phyloP scores from a whole-genome alignment of 2,329 filamentous ascomycete genomes.

The Xylariaceae sp. region DNA sequence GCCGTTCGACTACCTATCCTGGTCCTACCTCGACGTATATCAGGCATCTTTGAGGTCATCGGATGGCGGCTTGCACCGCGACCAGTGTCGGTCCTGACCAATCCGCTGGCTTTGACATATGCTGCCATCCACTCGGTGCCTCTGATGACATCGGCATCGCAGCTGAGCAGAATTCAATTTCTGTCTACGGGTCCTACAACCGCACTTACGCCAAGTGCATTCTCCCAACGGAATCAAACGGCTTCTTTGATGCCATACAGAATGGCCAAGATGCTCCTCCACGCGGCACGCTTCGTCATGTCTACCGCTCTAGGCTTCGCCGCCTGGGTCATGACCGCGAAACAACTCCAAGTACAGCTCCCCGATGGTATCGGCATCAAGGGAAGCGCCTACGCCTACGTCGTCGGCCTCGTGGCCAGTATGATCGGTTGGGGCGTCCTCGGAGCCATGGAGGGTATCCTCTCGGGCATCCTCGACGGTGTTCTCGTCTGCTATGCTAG shows the following conservation, averaged over 20 bases:
- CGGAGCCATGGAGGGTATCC: conserved; percentile 82
- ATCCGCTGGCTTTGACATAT: conserved; percentile 88
- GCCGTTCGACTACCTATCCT: conserved; percentile 81
- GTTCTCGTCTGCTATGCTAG: conserved; percentile 92
- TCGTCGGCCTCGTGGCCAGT: conserved; percentile 86
- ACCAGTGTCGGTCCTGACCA: conserved; percentile 79
- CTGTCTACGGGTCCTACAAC: conserved; percentile 73
- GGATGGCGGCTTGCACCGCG: conserved; percentile 80
- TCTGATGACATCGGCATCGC: conserved; percentile 71
- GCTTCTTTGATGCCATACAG: conserved; percentile 75
- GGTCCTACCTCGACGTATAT: conserved; percentile 68
- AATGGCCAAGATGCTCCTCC: conserved; percentile 84
- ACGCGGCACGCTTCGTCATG: conserved; percentile 89
- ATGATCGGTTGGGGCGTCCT: conserved; percentile 94
- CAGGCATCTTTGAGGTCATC: conserved; percentile 64
- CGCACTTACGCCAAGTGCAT: conserved; percentile 57
- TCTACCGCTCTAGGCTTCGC: conserved; percentile 85
- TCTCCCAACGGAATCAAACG: conserved; percentile 41
- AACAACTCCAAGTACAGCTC: conserved; percentile 62
- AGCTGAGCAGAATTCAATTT: conserved; percentile 77
- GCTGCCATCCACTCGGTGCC: conserved; percentile 89
- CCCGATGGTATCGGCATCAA: conserved; percentile 53
- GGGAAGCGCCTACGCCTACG: conserved; percentile 89
- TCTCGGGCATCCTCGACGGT: conserved; percentile 83
- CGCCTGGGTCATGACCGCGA: conserved; percentile 92